Base-by-base conservation (phyloP, 2,329 filamentous ascomycete species). In the Fusarium hainanense region DNA sequence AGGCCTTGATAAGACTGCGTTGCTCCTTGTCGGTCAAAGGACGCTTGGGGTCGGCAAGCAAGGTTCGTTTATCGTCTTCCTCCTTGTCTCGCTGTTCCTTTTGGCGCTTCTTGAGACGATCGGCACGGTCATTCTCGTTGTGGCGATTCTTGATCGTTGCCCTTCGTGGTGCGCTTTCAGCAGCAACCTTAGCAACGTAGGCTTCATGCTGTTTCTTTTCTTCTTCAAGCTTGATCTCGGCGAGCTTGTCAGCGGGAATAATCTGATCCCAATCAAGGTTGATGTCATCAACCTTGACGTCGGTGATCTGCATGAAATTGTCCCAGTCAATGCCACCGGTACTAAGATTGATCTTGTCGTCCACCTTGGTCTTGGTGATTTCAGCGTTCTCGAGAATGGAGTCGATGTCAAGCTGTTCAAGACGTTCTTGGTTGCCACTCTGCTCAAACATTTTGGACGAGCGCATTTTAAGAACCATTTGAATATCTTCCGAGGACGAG, bases 391-490 rank as follows among this genome's bases (percentile, higher is more conserved):
- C 96, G 18, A 99, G 88, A 41, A 99, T 96, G 11, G 94, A 93
- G 77, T 99, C 97, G 73, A 99, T 98, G 78, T 99, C 96, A 25
- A 99, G 90, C 80, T 98, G 94, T 81, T 99, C 96, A 7, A 99
- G 86, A 78, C 97, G 96, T 82, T 95, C 92, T 80, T 99, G 96
- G 77, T 99, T 99, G 63, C 93, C 93, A 13, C 93, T 96, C 79
- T 98, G 95, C 80, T 98, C 95, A 73, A 99, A 99, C 91, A 99
- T 97, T 81, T 96, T 97, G 78, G 98, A 96, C n/a, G 96, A 97
- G 73, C 96, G 92, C 81, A 95, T 94, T 83, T 98, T 98, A 76
- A 99, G 87, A 63, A 99, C 97, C 79, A 93, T 92, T 68, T 96
- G 97, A 71, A 98, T 98, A 76, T 98, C 96, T 70, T 97, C 95